Conservation (phyloP, 129 eudicot genomes). For the Scalesia atractyloides region DNA sequence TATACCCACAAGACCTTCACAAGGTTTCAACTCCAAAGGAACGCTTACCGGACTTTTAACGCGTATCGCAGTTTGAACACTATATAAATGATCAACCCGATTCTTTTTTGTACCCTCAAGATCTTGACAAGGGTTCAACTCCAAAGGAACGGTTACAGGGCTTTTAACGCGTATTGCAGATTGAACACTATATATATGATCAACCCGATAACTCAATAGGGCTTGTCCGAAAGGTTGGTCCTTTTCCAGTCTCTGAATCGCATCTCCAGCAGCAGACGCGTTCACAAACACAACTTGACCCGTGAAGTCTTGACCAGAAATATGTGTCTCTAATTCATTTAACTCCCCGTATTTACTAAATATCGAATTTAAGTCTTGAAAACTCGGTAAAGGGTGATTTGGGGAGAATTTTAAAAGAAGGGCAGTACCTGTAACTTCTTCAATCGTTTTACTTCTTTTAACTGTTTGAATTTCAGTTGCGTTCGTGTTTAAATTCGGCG, state of each 20-base stretch:
- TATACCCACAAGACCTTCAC: slow-evolving; percentile 48
- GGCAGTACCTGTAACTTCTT: slow-evolving; percentile 47
- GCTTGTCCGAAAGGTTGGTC: slow-evolving; percentile 53
- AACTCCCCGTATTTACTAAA: slow-evolving; percentile 56
- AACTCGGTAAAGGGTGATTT: slow-evolving; percentile 41
- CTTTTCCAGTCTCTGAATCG: slow-evolving; percentile 51
- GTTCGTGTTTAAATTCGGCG: slow-evolving; percentile 59
- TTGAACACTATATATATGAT: slow-evolving; percentile 30
- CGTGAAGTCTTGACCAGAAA: slow-evolving; percentile 22
- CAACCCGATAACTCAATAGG: slow-evolving; percentile 48
- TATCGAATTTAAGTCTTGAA: slow-evolving; percentile 40
- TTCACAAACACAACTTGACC: slow-evolving; percentile 51
- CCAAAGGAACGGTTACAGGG: slow-evolving; percentile 11
- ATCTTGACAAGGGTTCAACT: slow-evolving; percentile 39
- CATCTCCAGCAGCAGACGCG: slow-evolving; percentile 43
- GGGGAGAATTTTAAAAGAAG: slow-evolving; percentile 54
- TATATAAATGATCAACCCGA: slow-evolving; percentile 38
- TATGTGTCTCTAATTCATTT: slow-evolving; percentile 46
- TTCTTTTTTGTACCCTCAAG: slow-evolving; percentile 20
- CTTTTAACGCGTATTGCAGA: slow-evolving; percentile 21
- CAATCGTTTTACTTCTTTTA: slow-evolving; percentile 34
- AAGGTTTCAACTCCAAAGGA: slow-evolving; percentile 25
- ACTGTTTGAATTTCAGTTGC: slow-evolving; percentile 29
- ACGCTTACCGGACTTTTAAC: slow-evolving; percentile 10
- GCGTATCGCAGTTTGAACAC: slow-evolving; percentile 25